Conservation (phyloP, 768 basidiomycete species). For the Russula sp. region DNA sequence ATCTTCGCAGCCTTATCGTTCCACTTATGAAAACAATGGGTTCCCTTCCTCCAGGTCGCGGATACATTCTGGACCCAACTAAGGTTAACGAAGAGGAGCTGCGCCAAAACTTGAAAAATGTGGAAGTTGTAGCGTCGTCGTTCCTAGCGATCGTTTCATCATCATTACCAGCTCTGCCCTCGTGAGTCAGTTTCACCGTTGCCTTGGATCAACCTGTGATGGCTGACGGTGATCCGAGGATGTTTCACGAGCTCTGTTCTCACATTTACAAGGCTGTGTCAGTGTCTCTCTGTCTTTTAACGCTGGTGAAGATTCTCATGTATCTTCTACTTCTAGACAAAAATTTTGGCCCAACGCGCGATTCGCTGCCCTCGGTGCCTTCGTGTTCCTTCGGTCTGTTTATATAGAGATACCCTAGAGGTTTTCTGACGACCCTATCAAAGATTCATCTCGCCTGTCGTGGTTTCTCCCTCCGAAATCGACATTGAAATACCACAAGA, state of each 20-base stretch:
- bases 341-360: conserved; percentile 74
- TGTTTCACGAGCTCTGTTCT: conserved; percentile 81
- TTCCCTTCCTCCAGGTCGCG: conserved; percentile 62
- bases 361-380: conserved; percentile 79
- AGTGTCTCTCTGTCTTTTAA: conserved; percentile 29
- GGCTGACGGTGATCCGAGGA: conserved; percentile 38
- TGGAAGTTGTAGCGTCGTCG: conserved; percentile 65
- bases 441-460: conserved; percentile 88
- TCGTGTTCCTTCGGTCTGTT: conserved; percentile 78
- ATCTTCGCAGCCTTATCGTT: conserved; percentile 71
- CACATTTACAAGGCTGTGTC: conserved; percentile 78
- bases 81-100: conserved; percentile 54
- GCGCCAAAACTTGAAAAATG: conserved; percentile 59
- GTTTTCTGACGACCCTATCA: neutral
- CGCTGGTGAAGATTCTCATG: conserved; percentile 14
- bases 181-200: conserved; percentile 43
- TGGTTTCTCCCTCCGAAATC: conserved; percentile 79
- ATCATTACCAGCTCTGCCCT: conserved; percentile 64
- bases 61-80: conserved; percentile 73
- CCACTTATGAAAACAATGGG: conserved; percentile 75
- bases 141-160: conserved; percentile 71
- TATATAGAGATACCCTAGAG: neutral
- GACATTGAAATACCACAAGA: conserved; percentile 76
- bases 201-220: conserved; percentile 19
- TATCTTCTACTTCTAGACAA: conserved; percentile 40